These are phyloP conservation scores for Parathielavia appendiculata DNA, from an alignment of 495 filamentous ascomycete genomes.

Conservation along the genomic window DNA sequence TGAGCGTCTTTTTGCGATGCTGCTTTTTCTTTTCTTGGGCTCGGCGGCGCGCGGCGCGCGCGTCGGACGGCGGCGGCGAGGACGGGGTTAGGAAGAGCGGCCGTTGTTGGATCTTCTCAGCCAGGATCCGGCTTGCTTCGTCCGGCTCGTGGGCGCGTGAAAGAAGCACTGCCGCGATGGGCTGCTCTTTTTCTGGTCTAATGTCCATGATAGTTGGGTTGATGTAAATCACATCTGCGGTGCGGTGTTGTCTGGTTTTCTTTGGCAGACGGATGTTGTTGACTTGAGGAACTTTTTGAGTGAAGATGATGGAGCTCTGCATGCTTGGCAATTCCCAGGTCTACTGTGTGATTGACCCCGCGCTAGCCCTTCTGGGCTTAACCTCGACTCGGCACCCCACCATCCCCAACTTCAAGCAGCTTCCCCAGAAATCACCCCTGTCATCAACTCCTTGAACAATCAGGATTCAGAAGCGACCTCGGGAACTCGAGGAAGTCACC, in stretches of 20 bases:
- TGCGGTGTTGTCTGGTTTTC: background rate
- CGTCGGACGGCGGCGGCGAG: constrained; percentile 57
- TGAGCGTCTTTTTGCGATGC: constrained; percentile 52
- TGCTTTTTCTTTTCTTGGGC: constrained; percentile 52
- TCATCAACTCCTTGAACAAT: background rate
- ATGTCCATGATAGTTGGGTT: constrained; percentile 15
- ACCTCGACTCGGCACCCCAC: background rate
- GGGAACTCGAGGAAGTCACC: background rate
- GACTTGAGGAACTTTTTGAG: background rate
- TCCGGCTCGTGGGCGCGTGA: constrained; percentile 66
- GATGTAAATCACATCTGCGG: no score
- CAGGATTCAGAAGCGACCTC: background rate
- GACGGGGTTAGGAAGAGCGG: constrained; percentile 74
- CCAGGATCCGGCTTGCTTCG: constrained; percentile 63
- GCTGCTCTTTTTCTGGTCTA: constrained; percentile 25
- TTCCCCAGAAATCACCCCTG: background rate
- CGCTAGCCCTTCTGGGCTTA: background rate
- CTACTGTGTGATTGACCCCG: background rate
- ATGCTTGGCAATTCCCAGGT: no score
- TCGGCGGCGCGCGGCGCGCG: constrained; percentile 58
- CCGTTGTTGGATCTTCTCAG: constrained; percentile 74
- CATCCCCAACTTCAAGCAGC: no score
- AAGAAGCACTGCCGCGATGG: constrained; percentile 64
- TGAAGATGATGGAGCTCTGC: no score
- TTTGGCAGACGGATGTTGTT: no score